A percentile compares a stretch with the other conserved stretches of the same genome.
phyloP scores from a whole-genome alignment of 176 grass and related monocot species.

The Lolium perenne region DNA sequence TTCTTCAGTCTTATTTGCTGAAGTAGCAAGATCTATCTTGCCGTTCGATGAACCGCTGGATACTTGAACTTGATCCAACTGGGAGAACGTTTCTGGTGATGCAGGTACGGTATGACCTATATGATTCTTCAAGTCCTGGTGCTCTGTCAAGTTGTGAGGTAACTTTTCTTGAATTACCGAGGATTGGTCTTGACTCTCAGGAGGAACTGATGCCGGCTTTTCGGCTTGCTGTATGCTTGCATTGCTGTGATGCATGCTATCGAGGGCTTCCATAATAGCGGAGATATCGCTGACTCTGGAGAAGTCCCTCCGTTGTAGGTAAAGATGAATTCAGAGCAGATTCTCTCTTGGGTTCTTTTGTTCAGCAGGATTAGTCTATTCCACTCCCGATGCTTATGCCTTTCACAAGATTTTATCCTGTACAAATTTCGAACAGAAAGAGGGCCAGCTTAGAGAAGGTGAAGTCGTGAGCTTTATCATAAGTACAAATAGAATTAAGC shows the following conservation, averaged over 20 bases:
- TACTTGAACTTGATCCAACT: slow-evolving; percentile 13
- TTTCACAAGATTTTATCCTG: slow-evolving; percentile 20
- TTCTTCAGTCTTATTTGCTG: slow-evolving; percentile 36
- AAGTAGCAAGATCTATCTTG: slow-evolving; percentile 22
- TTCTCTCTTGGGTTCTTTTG: slow-evolving; percentile 18
- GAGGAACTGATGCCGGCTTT: slow-evolving; percentile 21
- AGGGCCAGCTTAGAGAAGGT: slow-evolving; percentile 17
- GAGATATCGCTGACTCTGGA: slow-evolving; percentile 11
- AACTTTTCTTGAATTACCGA: slow-evolving; percentile 30
- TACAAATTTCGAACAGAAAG: slow-evolving; percentile 11
- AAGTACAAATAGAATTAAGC: slow-evolving; percentile 2
- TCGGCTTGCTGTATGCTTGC: slow-evolving; percentile 5
- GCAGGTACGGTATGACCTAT: not conserved
- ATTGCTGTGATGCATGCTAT: slow-evolving; percentile 24
- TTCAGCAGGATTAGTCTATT: slow-evolving; percentile 16
- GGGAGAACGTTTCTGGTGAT: slow-evolving; percentile 2
- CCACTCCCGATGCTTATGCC: not conserved
- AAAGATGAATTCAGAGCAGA: slow-evolving; percentile 22
- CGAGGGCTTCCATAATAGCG: slow-evolving; percentile 43
- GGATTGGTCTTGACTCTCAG: slow-evolving; percentile 29
- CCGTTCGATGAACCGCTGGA: slow-evolving; percentile 5
- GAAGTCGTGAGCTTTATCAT: not conserved
- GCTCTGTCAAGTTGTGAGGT: slow-evolving; percentile 32
- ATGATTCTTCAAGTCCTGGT: not conserved
- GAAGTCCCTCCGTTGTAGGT: slow-evolving; percentile 26